Percentiles rank a stretch among this genome's conserved stretches.
Evolutionary conservation across 192 early-diverging fungal genomes (phyloP).

Genomic region (Mortierella hygrophila): DNA sequence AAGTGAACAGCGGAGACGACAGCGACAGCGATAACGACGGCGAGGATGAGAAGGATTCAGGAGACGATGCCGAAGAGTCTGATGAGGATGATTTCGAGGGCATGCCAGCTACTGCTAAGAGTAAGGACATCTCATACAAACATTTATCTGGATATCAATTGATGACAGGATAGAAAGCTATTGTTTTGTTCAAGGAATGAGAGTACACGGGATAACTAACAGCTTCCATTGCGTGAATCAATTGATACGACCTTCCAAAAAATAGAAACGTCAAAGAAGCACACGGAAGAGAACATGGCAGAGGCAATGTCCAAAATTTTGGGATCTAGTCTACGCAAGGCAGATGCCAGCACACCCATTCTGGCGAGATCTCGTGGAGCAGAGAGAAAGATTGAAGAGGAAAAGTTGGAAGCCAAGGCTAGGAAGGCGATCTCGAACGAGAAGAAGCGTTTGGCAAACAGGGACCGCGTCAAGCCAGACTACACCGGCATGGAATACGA

Average conservation of each 20-base stretch:
- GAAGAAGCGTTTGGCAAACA: constrained; percentile 71
- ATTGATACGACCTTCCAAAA: not conserved
- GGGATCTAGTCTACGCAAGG: constrained; percentile 60
- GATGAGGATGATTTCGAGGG: constrained; percentile 60
- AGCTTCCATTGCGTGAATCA: too few relatives aligned
- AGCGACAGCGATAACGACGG: constrained; percentile 52
- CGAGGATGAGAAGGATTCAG: constrained; percentile 60
- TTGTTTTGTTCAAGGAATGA: not conserved
- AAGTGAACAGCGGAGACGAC: constrained; percentile 41
- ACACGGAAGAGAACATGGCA: constrained; percentile 69
- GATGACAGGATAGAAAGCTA: not conserved
- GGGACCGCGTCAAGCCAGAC: constrained; percentile 83
- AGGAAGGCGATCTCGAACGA: constrained; percentile 80
- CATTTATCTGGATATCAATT: not conserved
- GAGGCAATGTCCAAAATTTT: constrained; percentile 79
- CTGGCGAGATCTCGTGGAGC: constrained; percentile 85
- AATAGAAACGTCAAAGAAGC: constrained; percentile 62
- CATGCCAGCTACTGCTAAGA: constrained; percentile 38
- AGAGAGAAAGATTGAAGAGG: constrained; percentile 87
- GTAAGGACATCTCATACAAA: constrained; percentile 15
- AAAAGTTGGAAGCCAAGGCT: constrained; percentile 87
- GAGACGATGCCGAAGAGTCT: constrained; percentile 51
- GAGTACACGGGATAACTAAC: not conserved
- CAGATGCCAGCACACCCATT: constrained; percentile 73
- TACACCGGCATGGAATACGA: constrained; percentile 87